Evolutionary conservation across 2,329 filamentous ascomycete species (phyloP), one percentile per base, ranked within the genome.

Genomic region (Ophiostoma triangulosporum): DNA sequence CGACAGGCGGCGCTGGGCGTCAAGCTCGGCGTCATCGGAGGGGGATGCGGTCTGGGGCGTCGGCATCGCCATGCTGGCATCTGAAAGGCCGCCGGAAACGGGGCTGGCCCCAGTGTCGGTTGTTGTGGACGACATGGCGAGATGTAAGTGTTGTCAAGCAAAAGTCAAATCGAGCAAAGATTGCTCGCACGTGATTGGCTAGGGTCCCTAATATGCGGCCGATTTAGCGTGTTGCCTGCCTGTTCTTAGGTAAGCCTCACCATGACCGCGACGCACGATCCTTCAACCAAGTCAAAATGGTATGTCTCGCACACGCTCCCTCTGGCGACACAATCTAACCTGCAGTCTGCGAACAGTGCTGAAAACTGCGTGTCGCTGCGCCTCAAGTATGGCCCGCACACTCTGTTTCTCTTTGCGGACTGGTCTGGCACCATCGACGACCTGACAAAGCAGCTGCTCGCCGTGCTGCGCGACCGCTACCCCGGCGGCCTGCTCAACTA

Each of bases 381-480:
- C 56, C 81, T 90, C 69, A 88, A 88, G 66, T 76, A 85, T 64
- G 81, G 84, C 63, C 78, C 80, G 55, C 77, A 81, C 61, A 89
- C 84, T 4, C 73, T 88, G 58, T 78, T 86, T 61, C 72, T 89
- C 55, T 81, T 85, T 57, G 73, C 84, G 46, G 74, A 80, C 36
- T 69, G 80, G 5, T 68, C 75, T 14, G 73, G 75, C 36, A 66
- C 79, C 11, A 78, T 88, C 62, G 67, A 71, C 15, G 66, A 71
- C 1, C 69, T 86, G 55, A 80, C 80, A 54, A 60, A 70, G 17
- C 73, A 80, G 20, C 75, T 90, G 2, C 67, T 86, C 17, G 66
- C 70, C 1, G 69, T 79, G 11, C 68, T 89, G 6, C 70, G 64
- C 27, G 78, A 81, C 45, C 69, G 77, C 27, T 82, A 80, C 56